Evolutionary conservation across 2,329 filamentous ascomycete species (phyloP).

Genomic region (Didymella exigua): DNA sequence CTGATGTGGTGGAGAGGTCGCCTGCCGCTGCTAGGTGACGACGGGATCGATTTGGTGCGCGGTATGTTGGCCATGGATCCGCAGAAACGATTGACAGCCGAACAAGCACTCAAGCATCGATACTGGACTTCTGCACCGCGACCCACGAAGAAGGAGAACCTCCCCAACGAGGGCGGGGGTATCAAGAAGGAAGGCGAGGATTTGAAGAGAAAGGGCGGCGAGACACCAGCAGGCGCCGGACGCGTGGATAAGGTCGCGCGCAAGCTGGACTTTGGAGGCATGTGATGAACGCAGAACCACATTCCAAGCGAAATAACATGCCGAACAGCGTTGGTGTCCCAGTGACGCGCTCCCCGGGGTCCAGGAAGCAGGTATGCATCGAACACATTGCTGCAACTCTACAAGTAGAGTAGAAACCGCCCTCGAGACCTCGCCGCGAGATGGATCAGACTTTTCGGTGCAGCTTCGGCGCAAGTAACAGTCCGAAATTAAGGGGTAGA

Average conservation of each 20-base stretch:
- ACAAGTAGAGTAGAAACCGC: no score
- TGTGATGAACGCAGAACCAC: constrained; percentile 11
- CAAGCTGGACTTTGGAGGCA: constrained; percentile 60
- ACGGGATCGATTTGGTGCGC: constrained; percentile 88
- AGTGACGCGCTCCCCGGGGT: no score
- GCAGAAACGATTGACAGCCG: constrained; percentile 78
- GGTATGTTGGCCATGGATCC: constrained; percentile 85
- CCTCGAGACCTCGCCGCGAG: no score
- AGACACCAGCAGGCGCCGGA: constrained; percentile 63
- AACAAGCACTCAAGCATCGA: constrained; percentile 76
- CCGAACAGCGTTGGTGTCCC: no score
- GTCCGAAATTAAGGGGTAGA: no score
- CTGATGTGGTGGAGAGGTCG: constrained; percentile 74
- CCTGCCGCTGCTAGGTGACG: constrained; percentile 79
- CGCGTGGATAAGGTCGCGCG: constrained; percentile 77
- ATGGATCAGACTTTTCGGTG: no score
- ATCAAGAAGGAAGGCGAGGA: constrained; percentile 80
- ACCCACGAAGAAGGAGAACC: constrained; percentile 79
- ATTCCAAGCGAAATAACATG: no score
- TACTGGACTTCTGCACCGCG: constrained; percentile 88
- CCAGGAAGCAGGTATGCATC: no score
- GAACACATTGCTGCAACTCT: no score
- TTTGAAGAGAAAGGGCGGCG: constrained; percentile 75
- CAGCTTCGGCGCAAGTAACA: no score
- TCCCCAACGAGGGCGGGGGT: constrained; percentile 76